phyloP scores from a whole-genome alignment of 2,329 filamentous ascomycete species.

The Tolypocladium endophyticum region DNA sequence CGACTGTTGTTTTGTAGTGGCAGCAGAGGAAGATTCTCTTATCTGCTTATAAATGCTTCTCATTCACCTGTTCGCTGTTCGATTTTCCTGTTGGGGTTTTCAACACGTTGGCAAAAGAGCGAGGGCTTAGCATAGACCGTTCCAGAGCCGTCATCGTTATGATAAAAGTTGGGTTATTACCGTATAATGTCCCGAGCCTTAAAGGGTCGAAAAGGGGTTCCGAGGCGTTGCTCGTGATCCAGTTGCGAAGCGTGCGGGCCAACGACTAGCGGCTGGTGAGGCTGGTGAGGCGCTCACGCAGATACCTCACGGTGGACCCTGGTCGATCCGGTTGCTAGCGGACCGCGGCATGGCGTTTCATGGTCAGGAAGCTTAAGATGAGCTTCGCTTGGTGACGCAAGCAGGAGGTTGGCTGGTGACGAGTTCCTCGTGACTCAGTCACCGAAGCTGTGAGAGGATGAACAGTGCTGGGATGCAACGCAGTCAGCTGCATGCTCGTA shows the following conservation, averaged over 20 bases:
- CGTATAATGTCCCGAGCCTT: no score
- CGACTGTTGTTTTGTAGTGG: not conserved
- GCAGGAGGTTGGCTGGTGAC: not conserved
- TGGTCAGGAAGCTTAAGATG: not conserved
- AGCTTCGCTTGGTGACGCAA: not conserved
- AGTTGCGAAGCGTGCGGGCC: not conserved
- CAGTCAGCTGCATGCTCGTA: not conserved
- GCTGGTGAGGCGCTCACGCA: not conserved
- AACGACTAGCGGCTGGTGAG: not conserved
- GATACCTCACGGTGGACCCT: not conserved
- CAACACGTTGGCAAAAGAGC: not conserved
- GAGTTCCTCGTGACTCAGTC: not conserved
- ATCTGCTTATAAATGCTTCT: not conserved
- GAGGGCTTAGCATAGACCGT: not conserved
- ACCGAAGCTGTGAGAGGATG: not conserved
- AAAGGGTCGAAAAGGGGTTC: not conserved
- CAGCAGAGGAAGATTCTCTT: not conserved
- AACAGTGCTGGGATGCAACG: not conserved
- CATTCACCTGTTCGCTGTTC: not conserved
- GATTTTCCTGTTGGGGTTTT: not conserved
- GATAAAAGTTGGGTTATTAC: not conserved
- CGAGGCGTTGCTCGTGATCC: not conserved
- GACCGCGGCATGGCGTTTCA: not conserved
- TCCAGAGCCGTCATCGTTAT: not conserved
- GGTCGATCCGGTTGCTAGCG: not conserved